Percentiles rank a stretch among this genome's conserved stretches.
These are phyloP conservation scores for Angomonas ambiguus DNA, from an alignment of 208 protist species.

Conservation along the genomic window DNA sequence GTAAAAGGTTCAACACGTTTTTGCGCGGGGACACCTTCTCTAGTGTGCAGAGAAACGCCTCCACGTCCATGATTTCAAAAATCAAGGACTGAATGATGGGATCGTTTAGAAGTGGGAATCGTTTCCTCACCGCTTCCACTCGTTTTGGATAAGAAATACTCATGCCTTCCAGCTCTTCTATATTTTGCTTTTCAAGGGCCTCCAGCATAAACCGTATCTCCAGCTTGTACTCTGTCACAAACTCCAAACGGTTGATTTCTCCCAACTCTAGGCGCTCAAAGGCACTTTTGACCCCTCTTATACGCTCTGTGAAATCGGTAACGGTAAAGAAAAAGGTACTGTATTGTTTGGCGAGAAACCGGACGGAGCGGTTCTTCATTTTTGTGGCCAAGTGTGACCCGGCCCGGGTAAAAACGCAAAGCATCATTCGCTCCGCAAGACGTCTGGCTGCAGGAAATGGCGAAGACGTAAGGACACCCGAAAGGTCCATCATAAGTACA, in stretches of 20 bases:
- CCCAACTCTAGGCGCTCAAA: constrained; percentile 70
- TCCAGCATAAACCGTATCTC: constrained; percentile 64
- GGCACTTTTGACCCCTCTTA: constrained; percentile 35
- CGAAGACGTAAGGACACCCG: constrained; percentile 58
- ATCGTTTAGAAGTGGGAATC: constrained; percentile 55
- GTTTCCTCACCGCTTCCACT: constrained; percentile 39
- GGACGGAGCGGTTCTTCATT: constrained; percentile 26
- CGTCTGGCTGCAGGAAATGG: constrained; percentile 59
- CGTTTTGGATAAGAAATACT: constrained; percentile 54
- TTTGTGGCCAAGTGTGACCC: constrained; percentile 44
- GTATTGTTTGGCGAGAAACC: constrained; percentile 61
- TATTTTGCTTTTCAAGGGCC: constrained; percentile 49
- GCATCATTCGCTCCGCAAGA: constrained; percentile 68
- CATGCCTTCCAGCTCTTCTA: constrained; percentile 53
- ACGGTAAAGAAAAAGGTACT: constrained; percentile 71
- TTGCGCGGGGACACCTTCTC: constrained; percentile 72
- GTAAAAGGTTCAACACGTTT: constrained; percentile 76
- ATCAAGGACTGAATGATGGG: constrained; percentile 64
- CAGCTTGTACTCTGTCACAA: constrained; percentile 39
- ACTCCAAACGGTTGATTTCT: constrained; percentile 66
- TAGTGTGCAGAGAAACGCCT: constrained; percentile 66
- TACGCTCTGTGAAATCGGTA: constrained; percentile 55
- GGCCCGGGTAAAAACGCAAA: constrained; percentile 60
- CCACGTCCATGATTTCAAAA: constrained; percentile 54
- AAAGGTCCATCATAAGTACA: constrained; percentile 74